Evolutionary conservation across 2,329 filamentous ascomycete genomes (phyloP).

Genomic region (Verticillium dahliae): DNA sequence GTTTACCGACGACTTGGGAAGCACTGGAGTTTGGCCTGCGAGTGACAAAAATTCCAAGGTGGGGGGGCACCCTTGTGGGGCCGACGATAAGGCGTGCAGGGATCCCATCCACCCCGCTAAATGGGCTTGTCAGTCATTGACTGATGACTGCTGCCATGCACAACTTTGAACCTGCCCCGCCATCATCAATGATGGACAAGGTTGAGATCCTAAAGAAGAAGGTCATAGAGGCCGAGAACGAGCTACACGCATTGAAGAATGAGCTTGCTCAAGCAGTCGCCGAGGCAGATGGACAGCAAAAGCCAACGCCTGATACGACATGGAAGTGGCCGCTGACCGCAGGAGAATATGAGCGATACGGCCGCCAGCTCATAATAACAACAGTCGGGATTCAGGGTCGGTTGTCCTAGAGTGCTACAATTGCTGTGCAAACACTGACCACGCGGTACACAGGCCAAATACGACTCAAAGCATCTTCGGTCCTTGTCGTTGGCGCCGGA

Average conservation of each 20-base stretch:
- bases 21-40: neutral
- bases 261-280: neutral
- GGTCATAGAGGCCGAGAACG: slow-evolving; percentile 33
- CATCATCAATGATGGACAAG: slow-evolving; percentile 24
- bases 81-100: neutral
- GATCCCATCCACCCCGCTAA: neutral
- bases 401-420: slow-evolving; percentile 2
- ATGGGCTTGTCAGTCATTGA: no score
- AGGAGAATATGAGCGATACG: slow-evolving; percentile 81
- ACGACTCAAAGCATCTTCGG: slow-evolving; percentile 58
- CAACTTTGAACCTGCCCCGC: neutral
- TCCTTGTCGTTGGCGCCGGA: slow-evolving; percentile 81
- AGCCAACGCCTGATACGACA: neutral
- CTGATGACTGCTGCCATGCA: no score
- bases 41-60: slow-evolving; percentile 2
- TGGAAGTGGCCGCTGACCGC: slow-evolving; percentile 62
- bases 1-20: neutral
- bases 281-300: neutral
- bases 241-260: slow-evolving; percentile 4
- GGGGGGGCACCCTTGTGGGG: neutral
- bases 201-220: slow-evolving; percentile 35
- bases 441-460: slow-evolving; percentile 64
- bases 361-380: slow-evolving; percentile 83
- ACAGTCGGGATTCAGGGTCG: slow-evolving; percentile 69
- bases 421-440: slow-evolving; percentile 1